These are phyloP conservation scores for Tulasnella sp. DNA, from an alignment of 768 basidiomycete species.

Conservation along the genomic window DNA sequence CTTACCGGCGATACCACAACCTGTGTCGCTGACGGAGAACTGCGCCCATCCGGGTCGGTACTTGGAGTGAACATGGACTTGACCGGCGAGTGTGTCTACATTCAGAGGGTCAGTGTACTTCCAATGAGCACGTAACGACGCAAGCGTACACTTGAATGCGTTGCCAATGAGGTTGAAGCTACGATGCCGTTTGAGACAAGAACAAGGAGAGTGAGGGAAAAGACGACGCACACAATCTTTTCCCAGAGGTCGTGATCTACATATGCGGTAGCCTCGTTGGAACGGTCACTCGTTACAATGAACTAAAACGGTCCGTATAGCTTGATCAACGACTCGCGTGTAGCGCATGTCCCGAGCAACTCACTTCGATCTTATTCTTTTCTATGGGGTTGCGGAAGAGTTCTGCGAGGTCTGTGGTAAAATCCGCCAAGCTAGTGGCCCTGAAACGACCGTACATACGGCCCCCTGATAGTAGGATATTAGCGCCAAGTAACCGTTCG, in stretches of 20 bases:
- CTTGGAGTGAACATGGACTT: slow-evolving; percentile 38
- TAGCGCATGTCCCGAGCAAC: not conserved
- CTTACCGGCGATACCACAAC: slow-evolving; percentile 41
- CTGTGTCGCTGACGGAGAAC: slow-evolving; percentile 42
- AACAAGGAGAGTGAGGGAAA: not conserved
- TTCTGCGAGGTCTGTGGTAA: slow-evolving; percentile 38
- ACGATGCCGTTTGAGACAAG: not conserved
- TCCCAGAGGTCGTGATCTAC: slow-evolving; percentile 41
- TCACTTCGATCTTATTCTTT: slow-evolving; percentile 34
- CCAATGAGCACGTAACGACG: slow-evolving; percentile 26
- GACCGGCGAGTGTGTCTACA: slow-evolving; percentile 39
- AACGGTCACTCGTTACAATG: slow-evolving; percentile 36
- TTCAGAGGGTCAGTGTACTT: slow-evolving; percentile 35
- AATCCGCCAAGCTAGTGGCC: slow-evolving; percentile 37
- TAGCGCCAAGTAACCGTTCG: not conserved
- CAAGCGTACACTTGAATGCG: slow-evolving; percentile 38
- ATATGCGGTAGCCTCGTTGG: slow-evolving; percentile 33
- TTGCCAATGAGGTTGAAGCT: slow-evolving; percentile 42
- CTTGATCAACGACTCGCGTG: not conserved
- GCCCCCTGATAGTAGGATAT: not conserved
- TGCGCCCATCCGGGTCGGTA: slow-evolving; percentile 36
- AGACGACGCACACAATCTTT: slow-evolving; percentile 35
- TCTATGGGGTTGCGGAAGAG: slow-evolving; percentile 42
- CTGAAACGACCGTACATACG: slow-evolving; percentile 37
- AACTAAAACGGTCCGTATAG: slow-evolving; percentile 31